Evolutionary conservation across 495 filamentous ascomycete species (phyloP), one percentile per base, ranked within the genome.

Genomic region (Aspergillus hancockii): DNA sequence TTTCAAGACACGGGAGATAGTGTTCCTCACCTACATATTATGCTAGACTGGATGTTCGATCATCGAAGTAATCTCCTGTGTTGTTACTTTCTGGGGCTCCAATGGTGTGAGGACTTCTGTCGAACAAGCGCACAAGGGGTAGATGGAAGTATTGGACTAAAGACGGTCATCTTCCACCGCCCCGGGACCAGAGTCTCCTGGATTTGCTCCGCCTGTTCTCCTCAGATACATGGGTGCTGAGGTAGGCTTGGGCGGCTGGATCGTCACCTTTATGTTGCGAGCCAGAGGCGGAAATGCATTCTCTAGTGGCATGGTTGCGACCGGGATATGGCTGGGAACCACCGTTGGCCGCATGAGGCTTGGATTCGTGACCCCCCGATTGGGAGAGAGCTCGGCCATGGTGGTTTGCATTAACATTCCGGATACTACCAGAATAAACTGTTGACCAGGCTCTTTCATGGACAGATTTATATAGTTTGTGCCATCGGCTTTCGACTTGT

Each of bases 151-250:
- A 63, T 57, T 45, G 74, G 79, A 30, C 22, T 52, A 4, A 16
- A 7, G 19, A 28, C 31, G 9, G 50, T 28, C 6, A 6, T 52
- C 1, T 52, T 52, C 31, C 31, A 16, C 14, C 30, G 50, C 16
- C 28, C 25, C 5, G 50, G 23, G 7, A 28, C 51, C 58, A 60
- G 63, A 16, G 81, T 92, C 1, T 87, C 86, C 25, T 93, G 89
- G 89, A 75, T 93, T 19, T n/a, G 81, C 82, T 25, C 81, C 90
- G 6, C 28, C 86, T n/a, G 63, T 92, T 73, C 72, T 93, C 16
- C 79, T 93, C 16, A 78, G 82, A 47, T 92, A 92, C 60, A 88
- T 91, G 23, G 90, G 90, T 47, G 74, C 85, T 40, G 90, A 94
- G 68, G 90, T 94, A n/a, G 82, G 85, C 4, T 80, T 93, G 4